Evolutionary conservation across 2,329 filamentous ascomycete species (phyloP), one percentile per base, ranked within the genome.

Genomic region (Cladophialophora exuberans): DNA sequence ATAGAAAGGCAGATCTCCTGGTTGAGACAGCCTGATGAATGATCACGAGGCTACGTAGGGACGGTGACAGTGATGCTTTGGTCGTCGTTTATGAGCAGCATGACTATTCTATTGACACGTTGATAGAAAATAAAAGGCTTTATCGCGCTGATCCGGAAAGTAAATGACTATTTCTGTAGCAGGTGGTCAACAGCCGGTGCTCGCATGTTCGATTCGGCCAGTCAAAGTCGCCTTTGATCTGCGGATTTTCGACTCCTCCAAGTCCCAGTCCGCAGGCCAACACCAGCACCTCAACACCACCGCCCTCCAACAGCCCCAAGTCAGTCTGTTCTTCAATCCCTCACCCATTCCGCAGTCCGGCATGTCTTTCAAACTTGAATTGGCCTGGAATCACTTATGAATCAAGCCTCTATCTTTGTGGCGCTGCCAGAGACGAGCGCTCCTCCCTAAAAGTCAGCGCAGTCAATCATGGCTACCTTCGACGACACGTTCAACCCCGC

Each of bases 401-500:
- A 18, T 30, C n/a, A 25, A 31, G 30, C 10, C 30, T 44, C 22
- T n/a, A 11, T 39, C 46, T 35, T 20, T 42, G 23, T 31, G 28
- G 53, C 42, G 53, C 42, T 42, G 47, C 7, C 36, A 23, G 35
- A 26, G 41, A 30, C 53, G 53, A 45, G 28, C 25, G 28, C 46
- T 17, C 44, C 22, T 30, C 17, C 30, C 17, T 22, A 22, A 36
- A 36, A 33, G 15, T 30, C 15, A n/a, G 25, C 18, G 33, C 22
- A 36, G 17, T 42, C 52, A 41, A 52, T 22, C 30, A 62, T 64
- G 59, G 56, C 57, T 11, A 57, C 52, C 18, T 63, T 67, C 52
- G 65, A 66, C 23, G 65, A 68, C 53, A 69, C 60, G 4, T 65
- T 69, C 56, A 66, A 69, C 56, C 66, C 66, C 41, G 65, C 66